A percentile compares a stretch with the other conserved stretches of the same genome.
Conservation (phyloP, 176 grass and related monocot genomes). For the Paspalum notatum region DNA sequence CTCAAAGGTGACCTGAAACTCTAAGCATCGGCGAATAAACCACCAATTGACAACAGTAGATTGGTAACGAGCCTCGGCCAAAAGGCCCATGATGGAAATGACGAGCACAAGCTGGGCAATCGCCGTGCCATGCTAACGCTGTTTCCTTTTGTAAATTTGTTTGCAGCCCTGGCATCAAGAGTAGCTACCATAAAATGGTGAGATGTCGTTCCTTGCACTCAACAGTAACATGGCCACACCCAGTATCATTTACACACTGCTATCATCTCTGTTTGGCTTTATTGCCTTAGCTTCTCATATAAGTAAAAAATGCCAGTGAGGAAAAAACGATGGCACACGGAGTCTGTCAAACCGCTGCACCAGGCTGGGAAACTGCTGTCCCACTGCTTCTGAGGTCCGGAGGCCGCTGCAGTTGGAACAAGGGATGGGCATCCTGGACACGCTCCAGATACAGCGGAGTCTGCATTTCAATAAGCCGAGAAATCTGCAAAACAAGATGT, state of each 20-base stretch:
- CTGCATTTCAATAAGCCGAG: constrained; percentile 91
- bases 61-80: no score
- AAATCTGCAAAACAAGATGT: constrained; percentile 61
- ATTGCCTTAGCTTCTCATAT: background rate
- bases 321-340: background rate
- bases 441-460: constrained; percentile 66
- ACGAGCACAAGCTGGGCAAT: no score
- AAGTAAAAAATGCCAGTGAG: background rate
- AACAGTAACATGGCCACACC: no score
- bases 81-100: no score
- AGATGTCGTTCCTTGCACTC: no score
- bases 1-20: background rate
- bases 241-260: background rate
- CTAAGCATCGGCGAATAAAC: no score
- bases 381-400: background rate
- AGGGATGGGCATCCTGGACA: constrained; percentile 51
- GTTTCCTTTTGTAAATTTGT: no score
- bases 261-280: background rate
- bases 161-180: no score
- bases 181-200: no score
- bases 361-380: background rate
- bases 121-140: no score
- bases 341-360: constrained; percentile 39
- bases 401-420: constrained; percentile 32
- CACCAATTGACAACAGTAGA: no score